Evolutionary conservation across 2,329 filamentous ascomycete genomes (phyloP).

Genomic region (Fusarium temperatum): DNA sequence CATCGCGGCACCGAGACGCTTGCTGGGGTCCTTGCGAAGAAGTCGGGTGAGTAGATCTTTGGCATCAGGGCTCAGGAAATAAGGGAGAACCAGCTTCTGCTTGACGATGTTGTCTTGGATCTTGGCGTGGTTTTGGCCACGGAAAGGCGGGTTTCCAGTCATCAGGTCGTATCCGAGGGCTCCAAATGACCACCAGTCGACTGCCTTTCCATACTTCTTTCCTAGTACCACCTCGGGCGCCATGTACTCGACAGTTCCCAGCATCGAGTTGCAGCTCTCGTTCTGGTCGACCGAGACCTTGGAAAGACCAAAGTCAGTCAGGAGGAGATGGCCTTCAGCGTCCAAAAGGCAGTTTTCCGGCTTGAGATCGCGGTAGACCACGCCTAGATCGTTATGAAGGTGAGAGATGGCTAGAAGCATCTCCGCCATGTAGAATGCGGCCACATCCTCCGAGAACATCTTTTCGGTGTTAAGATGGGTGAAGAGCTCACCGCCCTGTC

Average conservation of each 20-base stretch:
- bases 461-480: slow-evolving; percentile 92
- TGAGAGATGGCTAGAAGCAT: slow-evolving; percentile 95
- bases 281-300: slow-evolving; percentile 81
- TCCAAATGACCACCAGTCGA: slow-evolving; percentile 99
- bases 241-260: slow-evolving; percentile 99
- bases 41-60: slow-evolving; percentile 93
- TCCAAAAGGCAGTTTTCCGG: slow-evolving; percentile 97
- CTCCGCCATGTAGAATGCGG: slow-evolving; percentile 98
- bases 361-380: slow-evolving; percentile 97
- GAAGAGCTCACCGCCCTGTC: slow-evolving; percentile 95
- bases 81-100: slow-evolving; percentile 88
- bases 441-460: slow-evolving; percentile 91
- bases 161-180: slow-evolving; percentile 92
- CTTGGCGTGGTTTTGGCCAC: slow-evolving; percentile 89
- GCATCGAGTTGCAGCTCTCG: slow-evolving; percentile 83
- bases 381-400: slow-evolving; percentile 88
- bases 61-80: slow-evolving; percentile 89
- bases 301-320: slow-evolving; percentile 96
- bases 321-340: slow-evolving; percentile 86
- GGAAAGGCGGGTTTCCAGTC: slow-evolving; percentile 91
- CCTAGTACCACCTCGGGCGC: slow-evolving; percentile 92
- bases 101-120: slow-evolving; percentile 96
- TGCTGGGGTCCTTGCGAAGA: slow-evolving; percentile 89
- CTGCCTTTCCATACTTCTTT: slow-evolving; percentile 89
- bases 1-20: slow-evolving; percentile 88